Conservation (phyloP, 1,284 basidiomycete species). For the Sanguinoderma infundibulare region DNA sequence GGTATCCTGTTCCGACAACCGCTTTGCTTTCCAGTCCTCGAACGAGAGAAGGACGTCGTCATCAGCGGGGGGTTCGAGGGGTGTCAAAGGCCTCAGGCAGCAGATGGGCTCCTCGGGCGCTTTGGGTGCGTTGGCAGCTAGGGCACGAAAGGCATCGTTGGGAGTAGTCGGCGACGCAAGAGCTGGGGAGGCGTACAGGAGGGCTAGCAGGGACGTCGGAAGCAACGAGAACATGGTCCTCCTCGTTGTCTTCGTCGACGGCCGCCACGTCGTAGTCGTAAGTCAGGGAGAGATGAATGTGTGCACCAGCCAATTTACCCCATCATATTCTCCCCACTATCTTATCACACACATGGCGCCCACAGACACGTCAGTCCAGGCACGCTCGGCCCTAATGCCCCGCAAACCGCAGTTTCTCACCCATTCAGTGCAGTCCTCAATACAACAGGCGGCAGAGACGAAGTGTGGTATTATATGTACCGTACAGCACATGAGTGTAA, state of each 20-base stretch:
- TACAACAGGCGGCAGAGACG: background rate
- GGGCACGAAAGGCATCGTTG: conserved; percentile 64
- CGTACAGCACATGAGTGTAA: conserved; percentile 27
- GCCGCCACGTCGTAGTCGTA: conserved; percentile 23
- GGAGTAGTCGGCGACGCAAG: conserved; percentile 46
- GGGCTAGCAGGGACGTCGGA: conserved; percentile 39
- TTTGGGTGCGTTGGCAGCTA: conserved; percentile 51
- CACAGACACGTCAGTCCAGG: conserved; percentile 20
- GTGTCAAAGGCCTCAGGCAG: conserved; percentile 60
- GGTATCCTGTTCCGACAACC: conserved; percentile 42
- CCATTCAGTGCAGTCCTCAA: background rate
- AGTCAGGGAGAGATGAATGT: background rate
- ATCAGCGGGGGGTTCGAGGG: conserved; percentile 53
- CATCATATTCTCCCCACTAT: conserved; percentile 7
- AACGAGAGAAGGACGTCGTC: conserved; percentile 79
- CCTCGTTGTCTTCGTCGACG: conserved; percentile 22
- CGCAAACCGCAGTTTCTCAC: background rate
- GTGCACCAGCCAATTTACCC: background rate
- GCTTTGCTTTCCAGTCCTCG: conserved; percentile 88
- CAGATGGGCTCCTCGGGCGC: conserved; percentile 64
- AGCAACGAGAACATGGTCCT: conserved; percentile 32
- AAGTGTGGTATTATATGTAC: conserved; percentile 29
- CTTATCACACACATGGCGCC: conserved; percentile 19
- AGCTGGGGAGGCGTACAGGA: conserved; percentile 46
- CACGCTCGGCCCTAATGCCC: background rate